Conservation (phyloP, 371 early-diverging fungal species). For the Umbelopsis sp. region DNA sequence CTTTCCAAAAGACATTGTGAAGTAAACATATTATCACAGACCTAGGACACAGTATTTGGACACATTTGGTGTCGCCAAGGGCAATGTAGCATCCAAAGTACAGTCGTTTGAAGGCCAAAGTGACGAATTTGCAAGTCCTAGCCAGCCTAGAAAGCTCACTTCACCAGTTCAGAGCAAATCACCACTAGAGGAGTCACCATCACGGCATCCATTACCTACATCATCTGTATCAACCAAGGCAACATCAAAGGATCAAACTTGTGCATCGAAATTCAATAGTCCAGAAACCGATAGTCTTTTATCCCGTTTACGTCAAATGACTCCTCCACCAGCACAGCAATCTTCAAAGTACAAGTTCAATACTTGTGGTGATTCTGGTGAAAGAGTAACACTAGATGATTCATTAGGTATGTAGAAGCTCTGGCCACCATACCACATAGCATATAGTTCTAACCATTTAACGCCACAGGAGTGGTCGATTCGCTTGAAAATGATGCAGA, state of each 20-base stretch:
- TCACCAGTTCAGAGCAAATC: neutral
- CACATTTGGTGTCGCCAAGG: neutral
- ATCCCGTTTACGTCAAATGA: neutral
- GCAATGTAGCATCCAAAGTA: conserved; percentile 7
- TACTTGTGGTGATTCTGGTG: neutral
- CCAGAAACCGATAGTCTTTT: neutral
- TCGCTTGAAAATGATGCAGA: neutral
- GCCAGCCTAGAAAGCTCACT: neutral
- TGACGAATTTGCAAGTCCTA: neutral
- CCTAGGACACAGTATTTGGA: neutral
- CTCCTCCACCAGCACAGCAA: neutral
- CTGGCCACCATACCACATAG: neutral
- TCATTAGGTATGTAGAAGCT: neutral
- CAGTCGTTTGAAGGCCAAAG: neutral
- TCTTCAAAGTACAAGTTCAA: neutral
- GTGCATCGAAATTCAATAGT: neutral
- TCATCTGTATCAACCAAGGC: too few relatives aligned
- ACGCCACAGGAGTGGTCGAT: neutral
- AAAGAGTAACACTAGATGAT: neutral
- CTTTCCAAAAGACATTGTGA: neutral
- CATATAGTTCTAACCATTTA: neutral
- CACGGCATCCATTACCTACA: neutral
- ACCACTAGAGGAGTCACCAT: neutral
- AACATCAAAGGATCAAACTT: neutral
- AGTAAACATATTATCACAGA: neutral